phyloP scores from a whole-genome alignment of 306 rosid genomes.

The Delonix regia region DNA sequence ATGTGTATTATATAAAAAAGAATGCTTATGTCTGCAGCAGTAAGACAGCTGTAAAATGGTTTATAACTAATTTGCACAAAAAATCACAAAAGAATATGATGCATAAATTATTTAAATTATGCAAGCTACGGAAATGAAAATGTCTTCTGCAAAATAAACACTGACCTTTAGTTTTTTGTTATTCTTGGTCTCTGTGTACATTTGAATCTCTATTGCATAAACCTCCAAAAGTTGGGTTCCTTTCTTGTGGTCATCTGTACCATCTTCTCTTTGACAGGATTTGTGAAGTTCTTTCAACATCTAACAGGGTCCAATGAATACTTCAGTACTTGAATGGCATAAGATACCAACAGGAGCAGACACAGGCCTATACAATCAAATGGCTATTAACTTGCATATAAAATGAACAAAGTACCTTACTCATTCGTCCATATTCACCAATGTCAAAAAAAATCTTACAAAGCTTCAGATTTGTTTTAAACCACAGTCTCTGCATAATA shows the following conservation, averaged over 20 bases:
- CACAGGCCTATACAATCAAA: conserved; percentile 6
- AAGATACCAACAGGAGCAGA: conserved; percentile 15
- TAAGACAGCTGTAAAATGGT: conserved; percentile 3
- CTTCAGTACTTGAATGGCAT: conserved; percentile 40
- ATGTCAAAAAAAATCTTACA: conserved; percentile 98
- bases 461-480: conserved; percentile 96
- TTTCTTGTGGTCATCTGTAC: conserved; percentile 97
- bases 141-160: conserved; percentile 26
- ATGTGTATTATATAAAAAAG: neutral
- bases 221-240: conserved; percentile 98
- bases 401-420: conserved; percentile 59
- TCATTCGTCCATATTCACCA: conserved; percentile 99
- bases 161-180: conserved; percentile 97
- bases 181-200: conserved; percentile 97
- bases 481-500: conserved; percentile 86
- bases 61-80: conserved; percentile 25
- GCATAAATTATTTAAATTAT: neutral
- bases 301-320: conserved; percentile 46
- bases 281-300: conserved; percentile 92
- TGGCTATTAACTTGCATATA: conserved; percentile 3
- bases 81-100: neutral
- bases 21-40: neutral
- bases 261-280: conserved; percentile 96
- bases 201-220: conserved; percentile 93
- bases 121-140: conserved; percentile 12